Base-by-base conservation (phyloP, 164 flowering plant genomes). In the Cinnamomum chago region DNA sequence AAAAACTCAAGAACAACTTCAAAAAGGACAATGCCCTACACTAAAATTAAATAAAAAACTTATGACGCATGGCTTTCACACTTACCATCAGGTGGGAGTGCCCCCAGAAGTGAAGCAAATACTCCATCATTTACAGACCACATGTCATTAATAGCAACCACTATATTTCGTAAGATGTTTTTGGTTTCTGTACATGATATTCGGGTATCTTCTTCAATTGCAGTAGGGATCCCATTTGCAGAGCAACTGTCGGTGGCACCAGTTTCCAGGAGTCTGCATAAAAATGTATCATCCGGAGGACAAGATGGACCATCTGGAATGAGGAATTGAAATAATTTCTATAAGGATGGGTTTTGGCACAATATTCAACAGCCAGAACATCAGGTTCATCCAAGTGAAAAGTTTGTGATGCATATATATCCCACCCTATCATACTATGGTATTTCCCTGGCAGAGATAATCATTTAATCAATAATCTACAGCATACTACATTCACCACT, bases 241-340 rank as follows among this genome's bases (percentile, higher is more conserved):
- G 89, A 90, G 82, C 93, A 88, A 83, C 85, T 86, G 76, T 92
- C 96, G 73, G 97, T 90, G 40, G 98, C 96, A 82, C 97, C 98
- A 5, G 88, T 90, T 78, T 89, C 90, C 69, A 82, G 67, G 25
- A 95, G 94, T 55, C 98, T 92, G 71, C 85, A 80, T 55, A 90
- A 82, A 78, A 91, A 89, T 70, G 79, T 80, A 81, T 85, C 91
- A 76, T 90, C 84, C 5, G 73, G 72, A 24, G 83, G 70, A 75
- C 86, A 82, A 55, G 85, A 79, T 77, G 74, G 72, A 50, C 77
- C 84, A 83, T 82, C 99, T 89, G 87, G 30, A 25, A 24, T 65
- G 55, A 67, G 35, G 65, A 18, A 51, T 6, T 20, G 23, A 72
- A 47, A 24, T 3, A 27, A 50, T 73, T 77, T 75, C 52, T 35